Base-by-base conservation (phyloP, 495 filamentous ascomycete genomes). In the Aspergillus bertholletiae region DNA sequence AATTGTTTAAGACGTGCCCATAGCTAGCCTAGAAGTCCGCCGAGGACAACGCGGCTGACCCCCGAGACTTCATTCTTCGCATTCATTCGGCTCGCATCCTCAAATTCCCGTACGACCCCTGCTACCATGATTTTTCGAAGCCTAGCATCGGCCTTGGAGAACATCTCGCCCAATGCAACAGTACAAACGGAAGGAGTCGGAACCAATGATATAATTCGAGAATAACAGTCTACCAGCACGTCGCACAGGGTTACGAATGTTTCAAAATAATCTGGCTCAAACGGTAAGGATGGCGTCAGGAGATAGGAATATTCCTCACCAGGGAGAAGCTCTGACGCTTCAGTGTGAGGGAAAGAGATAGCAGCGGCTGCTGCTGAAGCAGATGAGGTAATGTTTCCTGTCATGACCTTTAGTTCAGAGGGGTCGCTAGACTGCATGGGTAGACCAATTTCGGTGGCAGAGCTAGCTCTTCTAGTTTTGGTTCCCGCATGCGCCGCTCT, bases 211-310 rank as follows among this genome's bases (percentile, higher is more conserved):
- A 93, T 74, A 20, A 97, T 82, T 28, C 85, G 80, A 46, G 84
- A 84, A 70, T 99, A 99, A 61, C 84, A 89, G 61, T 97, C 94
- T 58, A 96, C 95, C 53, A 99, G 72, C 2, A 95, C 89, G 68
- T 99, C 95, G 72, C 94, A 97, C 22, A 99, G 76, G 8, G 94
- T 97, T n/a, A 92, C 88, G 70, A 97, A 97, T 0, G 90, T 95
- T 72, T 96, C 90, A 68, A 91, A 95, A 64, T 96, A 99, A 70
- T 99, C 94, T 9, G 93, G 93, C 46, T 97, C 94, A 63, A 99
- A 99, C 0, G 94, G 94, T 47, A 97, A 74, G n/a, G 85, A 86
- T 0, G 95, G 95, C 5, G 92, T 97, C 1, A 94, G 75, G 6
- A 99, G 83, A 68, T 92, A 86, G 0, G 84, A 84, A 58, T 97